phyloP scores from a whole-genome alignment of 495 filamentous ascomycete genomes.

The Cryomyces minteri region DNA sequence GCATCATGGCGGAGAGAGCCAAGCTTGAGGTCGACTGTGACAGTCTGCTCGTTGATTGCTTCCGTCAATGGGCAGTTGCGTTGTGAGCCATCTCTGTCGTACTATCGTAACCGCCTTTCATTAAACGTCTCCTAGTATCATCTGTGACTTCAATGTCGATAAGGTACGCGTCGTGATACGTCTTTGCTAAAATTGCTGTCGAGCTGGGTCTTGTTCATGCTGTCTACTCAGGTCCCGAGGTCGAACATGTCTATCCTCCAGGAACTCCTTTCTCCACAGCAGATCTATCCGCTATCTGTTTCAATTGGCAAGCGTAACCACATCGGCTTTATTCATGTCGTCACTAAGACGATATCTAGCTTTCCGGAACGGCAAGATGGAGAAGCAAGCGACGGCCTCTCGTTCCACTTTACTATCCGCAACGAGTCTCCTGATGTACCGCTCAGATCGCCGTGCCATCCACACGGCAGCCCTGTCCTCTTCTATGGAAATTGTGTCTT shows the following conservation, averaged over 20 bases:
- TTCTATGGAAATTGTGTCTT: constrained; percentile 15
- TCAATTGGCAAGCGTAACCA: constrained; percentile 4
- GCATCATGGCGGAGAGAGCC: no score
- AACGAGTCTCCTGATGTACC: constrained; percentile 16
- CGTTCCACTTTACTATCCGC: constrained; percentile 16
- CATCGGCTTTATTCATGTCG: constrained; percentile 1
- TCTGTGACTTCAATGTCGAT: constrained; percentile 1
- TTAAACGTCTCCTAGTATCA: neutral
- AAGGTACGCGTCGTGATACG: neutral
- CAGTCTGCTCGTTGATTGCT: no score
- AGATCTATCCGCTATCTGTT: constrained; percentile 17
- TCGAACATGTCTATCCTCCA: constrained; percentile 18
- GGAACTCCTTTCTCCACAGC: constrained; percentile 11
- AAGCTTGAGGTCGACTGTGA: no score
- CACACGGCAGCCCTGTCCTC: constrained; percentile 10
- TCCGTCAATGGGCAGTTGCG: no score
- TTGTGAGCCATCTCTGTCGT: no score
- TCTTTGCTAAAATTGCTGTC: neutral
- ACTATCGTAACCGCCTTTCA: no score
- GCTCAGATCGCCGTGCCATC: constrained; percentile 10
- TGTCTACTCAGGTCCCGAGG: constrained; percentile 9
- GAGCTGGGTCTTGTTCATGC: neutral
- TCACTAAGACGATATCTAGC: constrained; percentile 1
- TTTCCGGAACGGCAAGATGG: constrained; percentile 18
- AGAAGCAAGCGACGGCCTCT: constrained; percentile 12